These are phyloP conservation scores for Saturnispora quitensis DNA, from an alignment of 805 yeast species.

Conservation along the genomic window DNA sequence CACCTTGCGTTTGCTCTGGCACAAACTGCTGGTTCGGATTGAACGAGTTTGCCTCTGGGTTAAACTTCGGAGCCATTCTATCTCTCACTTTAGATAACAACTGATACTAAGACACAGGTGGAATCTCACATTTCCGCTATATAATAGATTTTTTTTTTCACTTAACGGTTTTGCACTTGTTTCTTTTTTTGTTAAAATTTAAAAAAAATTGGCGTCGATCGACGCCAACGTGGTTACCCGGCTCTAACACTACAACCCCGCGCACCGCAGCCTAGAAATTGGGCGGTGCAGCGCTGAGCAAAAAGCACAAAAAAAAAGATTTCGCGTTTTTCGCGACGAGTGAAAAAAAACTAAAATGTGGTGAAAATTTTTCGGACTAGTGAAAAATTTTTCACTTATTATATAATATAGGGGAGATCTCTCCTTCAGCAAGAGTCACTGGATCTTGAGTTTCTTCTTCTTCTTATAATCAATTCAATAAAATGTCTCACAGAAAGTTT, in stretches of 20 bases:
- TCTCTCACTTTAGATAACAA: not conserved
- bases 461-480: constrained; percentile 8
- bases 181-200: not conserved
- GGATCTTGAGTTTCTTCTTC: too few relatives aligned
- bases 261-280: not conserved
- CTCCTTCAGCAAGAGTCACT: too few relatives aligned
- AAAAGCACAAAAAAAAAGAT: not conserved
- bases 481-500: constrained; percentile 99
- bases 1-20: constrained; percentile 7
- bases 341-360: not conserved
- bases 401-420: not conserved
- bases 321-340: not conserved
- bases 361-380: not conserved
- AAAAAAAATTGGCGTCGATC: not conserved
- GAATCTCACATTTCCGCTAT: not conserved
- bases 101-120: not conserved
- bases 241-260: not conserved
- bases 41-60: constrained; percentile 27
- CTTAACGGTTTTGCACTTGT: not conserved
- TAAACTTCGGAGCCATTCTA: constrained; percentile 34
- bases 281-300: not conserved
- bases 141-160: not conserved
- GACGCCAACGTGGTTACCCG: not conserved
- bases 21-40: constrained; percentile 21
- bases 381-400: not conserved